Conservation (phyloP, 2,329 filamentous ascomycete genomes). For the Xylariomycetidae sp. region DNA sequence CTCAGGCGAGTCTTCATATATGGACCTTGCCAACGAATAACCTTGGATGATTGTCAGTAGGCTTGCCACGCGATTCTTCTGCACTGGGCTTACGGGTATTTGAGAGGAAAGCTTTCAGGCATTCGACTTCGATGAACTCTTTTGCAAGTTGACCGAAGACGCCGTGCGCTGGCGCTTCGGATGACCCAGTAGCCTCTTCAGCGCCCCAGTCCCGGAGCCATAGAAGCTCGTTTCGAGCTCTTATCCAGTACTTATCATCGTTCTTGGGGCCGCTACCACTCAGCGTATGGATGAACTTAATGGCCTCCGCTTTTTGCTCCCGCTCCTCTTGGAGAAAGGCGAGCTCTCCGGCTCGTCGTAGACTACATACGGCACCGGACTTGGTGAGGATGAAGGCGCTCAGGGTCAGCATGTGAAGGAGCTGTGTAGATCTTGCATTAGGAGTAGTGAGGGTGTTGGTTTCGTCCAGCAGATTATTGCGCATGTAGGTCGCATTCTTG, state of each 20-base stretch:
- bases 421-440: conserved; percentile 43
- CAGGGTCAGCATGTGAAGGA: conserved; percentile 58
- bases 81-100: conserved; percentile 47
- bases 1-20: conserved; percentile 50
- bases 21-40: conserved; percentile 55
- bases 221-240: conserved; percentile 56
- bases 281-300: conserved; percentile 52
- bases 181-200: conserved; percentile 31
- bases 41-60: conserved; percentile 34
- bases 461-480: conserved; percentile 48
- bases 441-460: conserved; percentile 62
- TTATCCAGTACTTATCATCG: conserved; percentile 59
- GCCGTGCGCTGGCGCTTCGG: conserved; percentile 34
- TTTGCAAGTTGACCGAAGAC: conserved; percentile 54
- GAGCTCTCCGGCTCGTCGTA: conserved; percentile 55
- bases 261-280: conserved; percentile 44
- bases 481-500: conserved; percentile 38
- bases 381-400: conserved; percentile 52
- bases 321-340: conserved; percentile 55
- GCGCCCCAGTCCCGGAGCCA: conserved; percentile 72
- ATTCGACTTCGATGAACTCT: conserved; percentile 61
- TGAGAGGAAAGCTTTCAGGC: conserved; percentile 61
- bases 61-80: neutral
- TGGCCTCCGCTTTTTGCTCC: conserved; percentile 57
- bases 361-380: conserved; percentile 41